A percentile compares a stretch with the other conserved stretches of the same genome.
These are phyloP conservation scores for Aleurites moluccanus DNA, from an alignment of 441 rosid species.

Conservation along the genomic window DNA sequence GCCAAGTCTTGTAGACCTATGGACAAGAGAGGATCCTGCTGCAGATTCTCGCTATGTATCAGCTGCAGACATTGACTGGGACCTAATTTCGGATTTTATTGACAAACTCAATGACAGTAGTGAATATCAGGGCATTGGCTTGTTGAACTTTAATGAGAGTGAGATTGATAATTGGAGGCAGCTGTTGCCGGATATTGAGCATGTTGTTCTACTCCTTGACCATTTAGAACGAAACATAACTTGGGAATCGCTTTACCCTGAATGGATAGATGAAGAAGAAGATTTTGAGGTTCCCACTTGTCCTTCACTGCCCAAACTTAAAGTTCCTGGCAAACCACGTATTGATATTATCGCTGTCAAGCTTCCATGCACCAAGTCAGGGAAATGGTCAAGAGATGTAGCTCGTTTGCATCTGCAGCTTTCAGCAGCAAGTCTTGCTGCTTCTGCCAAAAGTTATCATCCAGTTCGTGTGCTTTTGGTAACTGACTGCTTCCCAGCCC, in stretches of 20 bases:
- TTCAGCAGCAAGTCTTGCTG: constrained; percentile 72
- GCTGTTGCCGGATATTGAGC: constrained; percentile 56
- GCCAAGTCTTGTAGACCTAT: constrained; percentile 46
- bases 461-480: constrained; percentile 63
- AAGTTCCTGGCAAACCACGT: constrained; percentile 68
- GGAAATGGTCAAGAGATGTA: constrained; percentile 80
- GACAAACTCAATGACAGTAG: constrained; percentile 46
- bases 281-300: constrained; percentile 76
- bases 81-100: constrained; percentile 49
- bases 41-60: constrained; percentile 58
- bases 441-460: constrained; percentile 70
- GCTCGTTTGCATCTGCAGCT: constrained; percentile 83
- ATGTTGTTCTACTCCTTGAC: constrained; percentile 53
- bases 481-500: constrained; percentile 68
- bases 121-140: constrained; percentile 66
- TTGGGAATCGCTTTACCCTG: constrained; percentile 83
- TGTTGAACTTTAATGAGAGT: constrained; percentile 59
- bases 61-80: constrained; percentile 55
- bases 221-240: constrained; percentile 42
- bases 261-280: constrained; percentile 95
- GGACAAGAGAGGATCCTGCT: constrained; percentile 42
- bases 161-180: constrained; percentile 64
- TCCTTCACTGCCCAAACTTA: constrained; percentile 65
- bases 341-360: constrained; percentile 68
- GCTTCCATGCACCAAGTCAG: constrained; percentile 68